Evolutionary conservation across 331 rosid genomes (phyloP).

Genomic region (Malus hybrid): DNA sequence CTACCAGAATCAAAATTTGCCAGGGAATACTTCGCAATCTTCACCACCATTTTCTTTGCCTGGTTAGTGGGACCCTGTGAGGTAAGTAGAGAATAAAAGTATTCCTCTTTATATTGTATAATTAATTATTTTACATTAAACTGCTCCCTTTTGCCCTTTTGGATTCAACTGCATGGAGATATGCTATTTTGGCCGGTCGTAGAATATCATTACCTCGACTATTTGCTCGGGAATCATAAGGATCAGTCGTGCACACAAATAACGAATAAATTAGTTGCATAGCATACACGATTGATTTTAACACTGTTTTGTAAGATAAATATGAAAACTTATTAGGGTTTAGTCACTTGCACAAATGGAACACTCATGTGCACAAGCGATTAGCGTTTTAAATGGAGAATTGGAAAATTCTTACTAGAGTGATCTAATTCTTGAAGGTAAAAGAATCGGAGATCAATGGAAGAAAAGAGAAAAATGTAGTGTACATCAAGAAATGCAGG

Average conservation of each 20-base stretch:
- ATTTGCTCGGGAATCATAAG: too few relatives aligned
- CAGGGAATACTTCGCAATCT: slow-evolving; percentile 65
- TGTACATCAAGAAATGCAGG: slow-evolving; percentile 85
- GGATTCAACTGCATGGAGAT: not conserved
- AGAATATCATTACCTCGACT: not conserved
- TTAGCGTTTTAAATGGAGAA: not conserved
- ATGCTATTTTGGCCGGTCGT: not conserved
- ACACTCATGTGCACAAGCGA: not conserved
- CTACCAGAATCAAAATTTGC: slow-evolving; percentile 57
- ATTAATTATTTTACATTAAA: not conserved
- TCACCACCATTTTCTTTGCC: slow-evolving; percentile 71
- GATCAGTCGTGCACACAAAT: not conserved
- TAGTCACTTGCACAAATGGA: not conserved
- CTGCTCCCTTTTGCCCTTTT: not conserved
- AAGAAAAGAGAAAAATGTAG: slow-evolving; percentile 67
- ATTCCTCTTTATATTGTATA: not conserved
- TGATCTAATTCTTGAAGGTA: slow-evolving; percentile 40
- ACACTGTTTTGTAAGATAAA: not conserved
- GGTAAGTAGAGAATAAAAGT: slow-evolving; percentile 27
- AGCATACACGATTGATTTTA: not conserved
- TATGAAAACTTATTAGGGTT: not conserved
- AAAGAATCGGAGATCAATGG: slow-evolving; percentile 69
- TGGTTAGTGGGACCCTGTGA: slow-evolving; percentile 90
- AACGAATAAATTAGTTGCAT: not conserved
- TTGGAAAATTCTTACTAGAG: slow-evolving; percentile 4